A percentile compares a stretch with the other conserved stretches of the same genome.
phyloP scores from a whole-genome alignment of 306 rosid species.

The Vigna mungo region DNA sequence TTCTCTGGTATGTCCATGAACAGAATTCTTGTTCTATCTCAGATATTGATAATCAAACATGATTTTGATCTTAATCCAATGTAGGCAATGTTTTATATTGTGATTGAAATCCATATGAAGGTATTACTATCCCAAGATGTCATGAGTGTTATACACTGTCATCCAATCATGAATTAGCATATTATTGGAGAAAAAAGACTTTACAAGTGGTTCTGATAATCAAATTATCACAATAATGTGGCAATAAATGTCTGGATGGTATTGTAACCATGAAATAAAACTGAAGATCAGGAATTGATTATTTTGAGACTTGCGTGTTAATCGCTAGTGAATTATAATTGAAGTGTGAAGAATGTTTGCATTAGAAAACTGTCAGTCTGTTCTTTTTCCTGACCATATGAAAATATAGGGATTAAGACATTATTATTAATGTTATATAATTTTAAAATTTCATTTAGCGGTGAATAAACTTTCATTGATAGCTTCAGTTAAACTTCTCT shows the following conservation, averaged over 20 bases:
- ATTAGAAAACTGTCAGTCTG: constrained; percentile 11
- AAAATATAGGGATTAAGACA: constrained; percentile 2
- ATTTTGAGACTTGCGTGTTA: not conserved
- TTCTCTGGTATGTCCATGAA: constrained; percentile 71
- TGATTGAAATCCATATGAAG: constrained; percentile 2
- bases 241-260: constrained; percentile 1
- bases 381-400: constrained; percentile 20
- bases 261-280: not conserved
- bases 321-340: not conserved
- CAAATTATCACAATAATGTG: not conserved
- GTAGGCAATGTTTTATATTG: not conserved
- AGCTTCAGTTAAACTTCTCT: not conserved
- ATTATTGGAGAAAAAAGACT: not conserved
- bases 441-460: not conserved
- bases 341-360: constrained; percentile 4
- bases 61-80: constrained; percentile 9
- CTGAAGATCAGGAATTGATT: not conserved
- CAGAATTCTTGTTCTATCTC: constrained; percentile 15
- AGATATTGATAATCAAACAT: constrained; percentile 2
- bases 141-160: not conserved
- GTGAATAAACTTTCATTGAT: constrained; percentile 6
- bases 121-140: not conserved
- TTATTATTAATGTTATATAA: not conserved
- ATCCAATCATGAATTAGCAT: not conserved
- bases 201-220: not conserved